These are phyloP conservation scores for Babesia ovis DNA, from an alignment of 169 alveolate genomes.

Conservation along the genomic window DNA sequence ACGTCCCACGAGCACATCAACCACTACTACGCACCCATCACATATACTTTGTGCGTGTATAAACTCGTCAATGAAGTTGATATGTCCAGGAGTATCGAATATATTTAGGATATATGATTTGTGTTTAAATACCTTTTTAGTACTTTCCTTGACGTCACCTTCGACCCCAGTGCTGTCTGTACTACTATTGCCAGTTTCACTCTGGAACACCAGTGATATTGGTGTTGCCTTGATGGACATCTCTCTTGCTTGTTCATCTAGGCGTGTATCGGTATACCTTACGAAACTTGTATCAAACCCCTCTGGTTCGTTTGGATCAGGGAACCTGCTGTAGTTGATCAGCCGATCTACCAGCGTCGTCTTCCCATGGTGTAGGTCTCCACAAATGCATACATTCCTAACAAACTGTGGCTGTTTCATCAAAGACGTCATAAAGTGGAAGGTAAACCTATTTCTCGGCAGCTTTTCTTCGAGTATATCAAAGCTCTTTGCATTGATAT, in stretches of 20 bases:
- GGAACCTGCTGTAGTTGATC: slow-evolving; percentile 90
- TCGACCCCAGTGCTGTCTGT: slow-evolving; percentile 78
- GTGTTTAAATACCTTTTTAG: slow-evolving; percentile 43
- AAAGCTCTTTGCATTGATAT: slow-evolving; percentile 74
- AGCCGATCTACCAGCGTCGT: slow-evolving; percentile 95
- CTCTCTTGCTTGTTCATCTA: slow-evolving; percentile 96
- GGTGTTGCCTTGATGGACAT: slow-evolving; percentile 97
- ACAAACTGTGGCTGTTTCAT: slow-evolving; percentile 91
- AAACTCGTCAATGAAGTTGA: slow-evolving; percentile 96
- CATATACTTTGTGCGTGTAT: slow-evolving; percentile 91
- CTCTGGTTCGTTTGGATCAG: slow-evolving; percentile 70
- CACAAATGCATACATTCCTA: slow-evolving; percentile 94
- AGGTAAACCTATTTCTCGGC: slow-evolving; percentile 89
- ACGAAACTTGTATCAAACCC: slow-evolving; percentile 47
- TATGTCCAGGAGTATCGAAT: slow-evolving; percentile 97
- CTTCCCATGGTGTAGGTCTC: slow-evolving; percentile 98
- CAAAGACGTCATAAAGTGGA: slow-evolving; percentile 90
- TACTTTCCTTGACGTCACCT: slow-evolving; percentile 64
- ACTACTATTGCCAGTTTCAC: slow-evolving; percentile 69
- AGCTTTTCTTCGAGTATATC: slow-evolving; percentile 73
- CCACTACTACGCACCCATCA: slow-evolving; percentile 95
- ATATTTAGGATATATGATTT: slow-evolving; percentile 85
- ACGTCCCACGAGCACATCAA: slow-evolving; percentile 96
- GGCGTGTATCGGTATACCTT: slow-evolving; percentile 94
- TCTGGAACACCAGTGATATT: slow-evolving; percentile 90